phyloP scores from a whole-genome alignment of 768 basidiomycete species.

The Leccinum obscurum region DNA sequence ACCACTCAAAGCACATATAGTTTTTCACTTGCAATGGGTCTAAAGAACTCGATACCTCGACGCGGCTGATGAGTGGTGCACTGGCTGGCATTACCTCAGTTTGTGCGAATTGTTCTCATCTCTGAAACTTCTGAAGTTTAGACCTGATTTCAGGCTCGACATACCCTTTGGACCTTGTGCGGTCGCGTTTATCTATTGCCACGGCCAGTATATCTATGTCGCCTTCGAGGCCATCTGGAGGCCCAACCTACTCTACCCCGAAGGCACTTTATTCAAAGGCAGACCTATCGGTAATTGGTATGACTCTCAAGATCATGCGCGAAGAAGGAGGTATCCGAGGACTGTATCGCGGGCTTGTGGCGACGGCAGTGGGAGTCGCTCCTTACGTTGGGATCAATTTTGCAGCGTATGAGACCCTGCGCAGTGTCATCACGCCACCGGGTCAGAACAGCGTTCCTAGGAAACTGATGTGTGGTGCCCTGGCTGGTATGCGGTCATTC shows the following conservation, averaged over 20 bases:
- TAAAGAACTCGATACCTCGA: slow-evolving; percentile 83
- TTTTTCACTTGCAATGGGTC: slow-evolving; percentile 71
- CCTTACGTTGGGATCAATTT: slow-evolving; percentile 93
- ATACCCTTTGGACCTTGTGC: slow-evolving; percentile 92
- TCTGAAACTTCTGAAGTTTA: slow-evolving; percentile 11
- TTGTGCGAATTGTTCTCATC: slow-evolving; percentile 51
- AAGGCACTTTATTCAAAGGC: slow-evolving; percentile 43
- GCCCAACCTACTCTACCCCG: slow-evolving; percentile 39
- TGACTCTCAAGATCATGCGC: slow-evolving; percentile 86
- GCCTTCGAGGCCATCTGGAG: slow-evolving; percentile 18
- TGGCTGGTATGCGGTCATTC: slow-evolving; percentile 59
- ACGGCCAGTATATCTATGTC: slow-evolving; percentile 69
- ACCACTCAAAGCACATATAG: slow-evolving; percentile 40
- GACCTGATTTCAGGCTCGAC: slow-evolving; percentile 58
- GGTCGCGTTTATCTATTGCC: slow-evolving; percentile 90
- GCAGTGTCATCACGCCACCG: slow-evolving; percentile 77
- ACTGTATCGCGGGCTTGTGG: slow-evolving; percentile 80
- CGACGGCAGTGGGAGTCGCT: slow-evolving; percentile 87
- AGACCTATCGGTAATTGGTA: slow-evolving; percentile 77
- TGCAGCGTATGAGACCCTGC: slow-evolving; percentile 85
- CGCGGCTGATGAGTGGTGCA: slow-evolving; percentile 82
- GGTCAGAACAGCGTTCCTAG: slow-evolving; percentile 65
- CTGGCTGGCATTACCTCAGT: slow-evolving; percentile 94
- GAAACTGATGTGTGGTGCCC: slow-evolving; percentile 82
- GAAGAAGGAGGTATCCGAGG: slow-evolving; percentile 92